Evolutionary conservation across 1,284 basidiomycete genomes (phyloP), one percentile per base, ranked within the genome.

Genomic region (Leucoagaricus sp.): DNA sequence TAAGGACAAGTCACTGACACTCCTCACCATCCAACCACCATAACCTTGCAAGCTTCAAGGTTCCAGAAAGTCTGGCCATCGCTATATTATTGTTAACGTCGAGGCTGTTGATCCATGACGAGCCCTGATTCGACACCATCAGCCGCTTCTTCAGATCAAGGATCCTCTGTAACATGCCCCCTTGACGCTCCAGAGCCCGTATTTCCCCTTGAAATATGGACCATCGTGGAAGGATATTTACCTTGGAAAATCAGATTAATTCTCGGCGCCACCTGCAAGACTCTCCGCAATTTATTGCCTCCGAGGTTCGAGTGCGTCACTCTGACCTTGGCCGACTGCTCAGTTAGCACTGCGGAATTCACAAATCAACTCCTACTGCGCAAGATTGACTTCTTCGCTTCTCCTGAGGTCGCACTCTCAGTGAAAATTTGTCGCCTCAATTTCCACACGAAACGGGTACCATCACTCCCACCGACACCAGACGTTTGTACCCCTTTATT

Each of bases 181-280:
- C 10, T 9, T 10, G 8, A 38, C 4, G 6, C 21, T 15, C 13
- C 15, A 9, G 42, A 46, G 13, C 31, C 51, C 8, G 51, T 38
- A 28, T 53, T 53, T 45, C 51, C 51, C 21, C 36, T 53, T 17
- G 51, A 53, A 36, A 45, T 53, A 44, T 53, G 51, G 51, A 53
- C 41, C 10, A 19, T 53, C 3, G 51, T 53, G 29, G 42, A 45
- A 26, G 31, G 21, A 13, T 46, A 53, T 36, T 45, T 53, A 7
- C 51, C 51, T 10, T 46, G 42, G 41, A 26, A 17, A 25, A 26
- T 21, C 3, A 41, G 51, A 13, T 26, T 53, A 17, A 17, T 9
- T 19, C 51, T 53, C 5, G 19, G 31, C 6, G 21, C 51, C 9
- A 53, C 51, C 21, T 53, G 51, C 41, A 53, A n/a, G 36, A 26